Evolutionary conservation across 371 early-diverging fungal species (phyloP), one percentile per base, ranked within the genome.

Genomic region (Mortierella sp.): DNA sequence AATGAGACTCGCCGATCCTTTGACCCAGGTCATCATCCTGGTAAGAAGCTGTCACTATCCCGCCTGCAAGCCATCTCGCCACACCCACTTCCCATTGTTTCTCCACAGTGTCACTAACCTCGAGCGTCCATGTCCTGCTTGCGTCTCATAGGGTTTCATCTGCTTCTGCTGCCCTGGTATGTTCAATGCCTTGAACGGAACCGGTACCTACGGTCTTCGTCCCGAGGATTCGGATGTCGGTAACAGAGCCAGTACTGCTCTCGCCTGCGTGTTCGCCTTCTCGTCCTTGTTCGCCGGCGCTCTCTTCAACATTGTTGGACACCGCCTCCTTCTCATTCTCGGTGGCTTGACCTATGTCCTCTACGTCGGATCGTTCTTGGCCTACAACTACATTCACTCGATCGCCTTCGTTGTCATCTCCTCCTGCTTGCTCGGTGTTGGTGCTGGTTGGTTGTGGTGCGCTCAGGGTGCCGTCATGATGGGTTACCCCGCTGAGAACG

Each of bases 111-210:
- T n/a, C n/a, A n/a, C n/a, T n/a, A n/a, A n/a, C n/a, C n/a, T n/a
- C n/a, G n/a, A n/a, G 5, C 16, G 4, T 50, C 28, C 4, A 13
- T 31, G 19, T 16, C 54, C 24, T 54, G 34, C 34, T 52, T 21
- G 54, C 1, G 25, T 28, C 21, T 22, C 39, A 9, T 54, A 73
- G 52, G 88, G 89, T 24, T 80, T 92, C 61, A 86, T 91, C 60
- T 90, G 91, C 71, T 92, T 92, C 82, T 86, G 88, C 59, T 89
- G 90, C 63, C 92, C 94, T 16, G 94, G 93, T 57, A 92, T 94
- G 93, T 94, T 88, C 82, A 94, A 94, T 60, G 93, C 92, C 52
- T 72, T 93, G 29, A 84, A 82, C 67, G 88, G 89, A 48, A 65
- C 69, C 19, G 88, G 88, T 39, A 82, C 86, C 41, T 87, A 85